phyloP scores from a whole-genome alignment of 2,329 filamentous ascomycete species.

The Fusarium hainanense region DNA sequence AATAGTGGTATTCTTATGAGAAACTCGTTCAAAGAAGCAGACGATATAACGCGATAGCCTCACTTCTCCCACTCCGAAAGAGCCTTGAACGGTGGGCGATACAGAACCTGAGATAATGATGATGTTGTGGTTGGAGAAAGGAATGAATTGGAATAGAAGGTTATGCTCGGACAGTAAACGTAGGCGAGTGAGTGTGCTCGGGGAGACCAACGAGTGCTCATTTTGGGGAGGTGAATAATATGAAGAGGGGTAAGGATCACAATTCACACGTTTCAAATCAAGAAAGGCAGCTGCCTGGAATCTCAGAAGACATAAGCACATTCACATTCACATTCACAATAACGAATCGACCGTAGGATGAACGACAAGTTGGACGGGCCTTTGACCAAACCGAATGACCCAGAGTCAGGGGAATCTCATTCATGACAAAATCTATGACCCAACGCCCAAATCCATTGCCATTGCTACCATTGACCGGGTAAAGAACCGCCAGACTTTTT shows the following conservation, averaged over 20 bases:
- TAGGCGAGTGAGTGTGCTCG: background rate
- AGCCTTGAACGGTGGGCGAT: too few species aligned
- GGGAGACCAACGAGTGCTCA: background rate
- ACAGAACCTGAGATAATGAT: background rate
- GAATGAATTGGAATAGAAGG: background rate
- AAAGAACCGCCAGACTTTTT: conserved; percentile 45
- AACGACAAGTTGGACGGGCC: conserved; percentile 48
- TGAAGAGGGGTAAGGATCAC: background rate
- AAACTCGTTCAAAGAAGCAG: background rate
- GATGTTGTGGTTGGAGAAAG: background rate
- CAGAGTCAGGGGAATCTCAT: conserved; percentile 54
- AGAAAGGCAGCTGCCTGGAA: background rate
- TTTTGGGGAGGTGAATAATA: background rate
- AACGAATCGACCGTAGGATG: conserved; percentile 20
- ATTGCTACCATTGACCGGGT: conserved; percentile 40
- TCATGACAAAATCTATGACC: conserved; percentile 55
- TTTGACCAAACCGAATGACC: conserved; percentile 53
- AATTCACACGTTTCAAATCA: background rate
- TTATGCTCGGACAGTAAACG: too few species aligned
- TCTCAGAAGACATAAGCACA: background rate
- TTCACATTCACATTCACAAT: conserved; percentile 33
- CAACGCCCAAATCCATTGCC: conserved; percentile 55
- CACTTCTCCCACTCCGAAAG: background rate
- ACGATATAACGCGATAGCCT: background rate
- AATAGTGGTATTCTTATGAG: background rate